Base-by-base conservation (phyloP, 1,284 basidiomycete genomes). In the Naganishia cerealis region DNA sequence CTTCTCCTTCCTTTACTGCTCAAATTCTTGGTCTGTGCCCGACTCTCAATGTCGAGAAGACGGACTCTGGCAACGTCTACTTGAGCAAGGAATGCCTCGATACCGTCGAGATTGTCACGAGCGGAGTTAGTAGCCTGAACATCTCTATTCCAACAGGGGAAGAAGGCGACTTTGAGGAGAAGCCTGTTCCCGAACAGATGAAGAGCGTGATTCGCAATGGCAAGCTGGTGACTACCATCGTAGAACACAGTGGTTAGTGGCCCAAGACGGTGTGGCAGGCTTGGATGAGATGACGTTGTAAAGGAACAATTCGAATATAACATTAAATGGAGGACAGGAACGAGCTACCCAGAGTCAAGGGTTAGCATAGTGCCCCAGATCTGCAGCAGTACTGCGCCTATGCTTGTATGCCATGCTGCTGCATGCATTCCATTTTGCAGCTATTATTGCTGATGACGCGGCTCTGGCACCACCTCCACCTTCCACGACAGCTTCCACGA, bases 111-210 rank as follows among this genome's bases (percentile, higher is more conserved):
- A 92, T 99, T 75, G 90, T 94, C 57, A 95, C 94, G 0, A 89
- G 92, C 68, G 98, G 99, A 83, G 96, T 93, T 80, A 94, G 91
- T 76, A 86, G 89, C 39, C 90, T 99, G 81, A 99, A 99, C 81
- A 85, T 99, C 70, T 92, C 87, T 74, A 79, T 99, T 55, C 95
- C 95, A 0, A 88, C 90, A 1, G 78, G 77, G 4, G 93, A 95
- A 77, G 93, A 95, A 76, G 96, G 94, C 13, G 86, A 95, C 62
- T 97, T 94, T 75, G 86, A 87, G 71, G 96, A 99, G 81, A 87
- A 88, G 73, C 86, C 95, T 2, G 83, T 99, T 46, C 96, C 96
- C 0, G 96, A 99, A 82, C 98, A 98, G 90, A 85, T 99, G 80
- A 91, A 88, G 84, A 92, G 91, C 53, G 85, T 87, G 57, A 83